Conservation (phyloP, 176 grass and related monocot species). For the Hyparrhenia diplandra region DNA sequence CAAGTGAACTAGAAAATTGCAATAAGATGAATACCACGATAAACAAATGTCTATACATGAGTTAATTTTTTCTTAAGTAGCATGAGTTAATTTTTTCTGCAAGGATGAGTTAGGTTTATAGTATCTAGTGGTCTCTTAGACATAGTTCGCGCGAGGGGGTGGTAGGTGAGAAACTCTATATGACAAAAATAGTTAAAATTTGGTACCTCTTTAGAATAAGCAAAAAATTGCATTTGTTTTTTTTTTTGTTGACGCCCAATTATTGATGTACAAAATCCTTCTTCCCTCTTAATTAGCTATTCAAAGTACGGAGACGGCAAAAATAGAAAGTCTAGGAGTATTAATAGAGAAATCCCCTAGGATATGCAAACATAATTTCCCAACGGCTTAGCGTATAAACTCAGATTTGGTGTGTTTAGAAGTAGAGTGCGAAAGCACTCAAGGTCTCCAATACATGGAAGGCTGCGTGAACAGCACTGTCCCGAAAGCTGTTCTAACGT, state of each 20-base stretch:
- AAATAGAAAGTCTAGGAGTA: background rate
- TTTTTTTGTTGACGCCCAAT: background rate
- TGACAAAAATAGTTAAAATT: background rate
- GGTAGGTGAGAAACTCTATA: no score
- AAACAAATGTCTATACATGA: background rate
- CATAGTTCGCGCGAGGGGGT: no score
- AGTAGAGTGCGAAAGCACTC: background rate
- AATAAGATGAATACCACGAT: background rate
- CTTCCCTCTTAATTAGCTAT: background rate
- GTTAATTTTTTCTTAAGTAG: no score
- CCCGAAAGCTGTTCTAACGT: background rate
- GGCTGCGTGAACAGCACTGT: background rate
- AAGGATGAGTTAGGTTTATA: background rate
- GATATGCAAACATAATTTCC: background rate
- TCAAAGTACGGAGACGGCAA: background rate
- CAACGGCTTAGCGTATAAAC: conserved; percentile 3
- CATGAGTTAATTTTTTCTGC: background rate
- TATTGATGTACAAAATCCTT: background rate
- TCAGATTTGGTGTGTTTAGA: background rate
- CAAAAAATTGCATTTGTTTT: background rate
- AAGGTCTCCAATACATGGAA: background rate
- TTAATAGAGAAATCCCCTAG: background rate
- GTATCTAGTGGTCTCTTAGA: no score
- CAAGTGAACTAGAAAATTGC: background rate
- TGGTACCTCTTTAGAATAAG: background rate